Evolutionary conservation across 805 yeast species (phyloP), one percentile per base, ranked within the genome.

Genomic region (Wickerhamomyces kurtzmanii): DNA sequence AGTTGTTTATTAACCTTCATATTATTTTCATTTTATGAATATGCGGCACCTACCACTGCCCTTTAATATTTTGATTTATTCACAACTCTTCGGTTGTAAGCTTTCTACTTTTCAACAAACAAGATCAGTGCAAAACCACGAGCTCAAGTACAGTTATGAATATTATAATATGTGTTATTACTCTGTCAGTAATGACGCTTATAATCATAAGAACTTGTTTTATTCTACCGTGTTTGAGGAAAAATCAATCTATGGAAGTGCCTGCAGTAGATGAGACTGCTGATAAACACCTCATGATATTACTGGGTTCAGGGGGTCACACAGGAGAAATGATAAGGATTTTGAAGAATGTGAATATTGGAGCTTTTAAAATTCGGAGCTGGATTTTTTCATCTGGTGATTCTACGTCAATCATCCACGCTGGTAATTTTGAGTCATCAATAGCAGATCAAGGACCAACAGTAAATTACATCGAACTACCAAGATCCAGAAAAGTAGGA

Each of bases 221-320:
- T n/a, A 10, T 21, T 6, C 2, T 21, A 21, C 23, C 23, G 13
- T 21, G 23, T 12, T 21, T 21, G 8, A 14, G 10, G 6, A 21
- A 12, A n/a, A 21, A 21, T 6, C 13, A 11, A 10, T 7, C 13
- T 8, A 21, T 3, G 8, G 13, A 21, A 6, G 6, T n/a, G 13
- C 15, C 8, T 6, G 8, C 8, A 21, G 13, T 6, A 14, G 22
- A 15, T 12, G 13, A n/a, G 23, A 23, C n/a, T n/a, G n/a, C n/a
- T n/a, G n/a, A n/a, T 6, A 24, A 46, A 5, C 53, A 51, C 23
- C 33, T 71, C 15, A 65, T 81, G 68, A 58, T 81, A 1, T 62
- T 85, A n/a, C 55, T 89, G 8, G 97, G 97, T 0, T 85, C 96
- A 1, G 98, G 98, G 3, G 97, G 96, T 3, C 97, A 86, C 45